Evolutionary conservation across 345 rosid species (phyloP).

Genomic region (Trapa bicornis): DNA sequence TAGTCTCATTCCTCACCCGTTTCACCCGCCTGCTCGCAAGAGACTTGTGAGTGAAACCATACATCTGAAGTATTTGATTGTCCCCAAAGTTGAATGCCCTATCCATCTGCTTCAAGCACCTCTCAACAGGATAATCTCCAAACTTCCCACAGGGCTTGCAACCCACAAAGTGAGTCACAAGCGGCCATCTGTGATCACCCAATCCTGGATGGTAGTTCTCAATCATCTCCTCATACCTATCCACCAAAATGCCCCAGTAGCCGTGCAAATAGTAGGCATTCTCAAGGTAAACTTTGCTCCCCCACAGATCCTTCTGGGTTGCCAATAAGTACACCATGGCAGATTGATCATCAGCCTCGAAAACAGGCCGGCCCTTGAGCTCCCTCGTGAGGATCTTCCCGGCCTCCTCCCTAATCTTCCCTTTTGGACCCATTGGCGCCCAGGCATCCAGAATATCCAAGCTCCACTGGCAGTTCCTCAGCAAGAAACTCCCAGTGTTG

Average conservation of each 20-base stretch:
- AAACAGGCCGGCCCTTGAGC: slow-evolving; percentile 44
- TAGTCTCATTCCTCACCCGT: slow-evolving; percentile 31
- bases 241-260: slow-evolving; percentile 57
- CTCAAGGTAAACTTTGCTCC: slow-evolving; percentile 38
- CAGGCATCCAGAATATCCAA: slow-evolving; percentile 39
- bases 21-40: slow-evolving; percentile 31
- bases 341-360: slow-evolving; percentile 57
- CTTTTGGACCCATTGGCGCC: slow-evolving; percentile 54
- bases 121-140: slow-evolving; percentile 52
- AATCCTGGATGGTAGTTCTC: slow-evolving; percentile 53
- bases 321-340: slow-evolving; percentile 47
- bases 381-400: slow-evolving; percentile 44
- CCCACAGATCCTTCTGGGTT: slow-evolving; percentile 44
- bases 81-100: slow-evolving; percentile 51
- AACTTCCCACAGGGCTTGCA: slow-evolving; percentile 60
- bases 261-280: slow-evolving; percentile 47
- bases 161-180: slow-evolving; percentile 54
- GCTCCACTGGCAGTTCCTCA: slow-evolving; percentile 45
- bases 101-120: slow-evolving; percentile 61
- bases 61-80: slow-evolving; percentile 48
- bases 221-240: slow-evolving; percentile 49
- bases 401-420: slow-evolving; percentile 47
- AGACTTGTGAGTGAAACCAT: slow-evolving; percentile 35
- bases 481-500: slow-evolving; percentile 47
- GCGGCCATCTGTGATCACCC: slow-evolving; percentile 52